These are phyloP conservation scores for Moesziomyces sp. DNA, from an alignment of 1,284 basidiomycete genomes.

Conservation along the genomic window DNA sequence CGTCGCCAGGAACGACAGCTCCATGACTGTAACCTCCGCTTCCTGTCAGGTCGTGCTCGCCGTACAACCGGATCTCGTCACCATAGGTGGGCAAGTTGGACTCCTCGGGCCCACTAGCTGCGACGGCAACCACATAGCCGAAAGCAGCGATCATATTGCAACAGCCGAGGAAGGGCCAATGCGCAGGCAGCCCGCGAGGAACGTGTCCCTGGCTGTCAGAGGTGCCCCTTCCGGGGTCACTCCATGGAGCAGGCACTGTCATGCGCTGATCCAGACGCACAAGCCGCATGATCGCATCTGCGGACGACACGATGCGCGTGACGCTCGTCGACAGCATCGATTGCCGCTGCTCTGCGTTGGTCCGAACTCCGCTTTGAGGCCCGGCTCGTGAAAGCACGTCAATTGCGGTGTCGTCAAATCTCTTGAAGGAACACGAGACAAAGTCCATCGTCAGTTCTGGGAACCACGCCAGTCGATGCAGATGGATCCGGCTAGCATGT, in stretches of 20 bases:
- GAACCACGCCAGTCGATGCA: slow-evolving; percentile 23
- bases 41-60: background rate
- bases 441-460: slow-evolving; percentile 24
- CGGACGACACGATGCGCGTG: slow-evolving; percentile 15
- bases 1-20: too few relatives aligned
- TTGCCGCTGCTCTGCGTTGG: background rate
- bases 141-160: slow-evolving; percentile 24
- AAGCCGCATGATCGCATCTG: slow-evolving; percentile 21
- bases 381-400: background rate
- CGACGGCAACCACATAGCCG: slow-evolving; percentile 24
- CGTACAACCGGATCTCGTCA: slow-evolving; percentile 16
- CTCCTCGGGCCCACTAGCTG: slow-evolving; percentile 14
- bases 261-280: slow-evolving; percentile 13
- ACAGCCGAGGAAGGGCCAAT: slow-evolving; percentile 22
- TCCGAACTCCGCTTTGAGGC: background rate
- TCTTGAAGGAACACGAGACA: slow-evolving; percentile 21
- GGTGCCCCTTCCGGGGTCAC: background rate
- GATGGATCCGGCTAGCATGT: slow-evolving; percentile 18
- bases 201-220: background rate
- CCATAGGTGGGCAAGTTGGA: slow-evolving; percentile 11
- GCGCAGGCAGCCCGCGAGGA: slow-evolving; percentile 3
- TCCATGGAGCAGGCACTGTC: background rate
- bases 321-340: slow-evolving; percentile 13
- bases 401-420: background rate
- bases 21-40: too few relatives aligned